These are phyloP conservation scores for Hypomyces rosellus DNA, from an alignment of 2,329 filamentous ascomycete species.

Conservation along the genomic window DNA sequence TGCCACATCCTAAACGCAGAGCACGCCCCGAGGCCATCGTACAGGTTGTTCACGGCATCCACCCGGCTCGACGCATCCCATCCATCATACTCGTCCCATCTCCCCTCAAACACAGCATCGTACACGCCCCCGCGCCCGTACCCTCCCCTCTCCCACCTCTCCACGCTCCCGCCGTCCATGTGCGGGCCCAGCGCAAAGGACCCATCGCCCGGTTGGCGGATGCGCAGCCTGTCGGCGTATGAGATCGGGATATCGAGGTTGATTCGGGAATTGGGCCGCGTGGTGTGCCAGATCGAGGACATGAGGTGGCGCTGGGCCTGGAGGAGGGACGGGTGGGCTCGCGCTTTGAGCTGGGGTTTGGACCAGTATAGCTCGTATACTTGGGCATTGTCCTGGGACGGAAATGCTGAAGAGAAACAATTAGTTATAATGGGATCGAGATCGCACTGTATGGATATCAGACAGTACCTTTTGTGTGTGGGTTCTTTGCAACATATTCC, in stretches of 20 bases:
- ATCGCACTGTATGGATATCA: neutral
- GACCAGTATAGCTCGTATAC: conserved; percentile 77
- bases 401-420: conserved; percentile 48
- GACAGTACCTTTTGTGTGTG: conserved; percentile 43
- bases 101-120: conserved; percentile 62
- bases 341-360: conserved; percentile 57
- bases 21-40: conserved; percentile 75
- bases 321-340: conserved; percentile 60
- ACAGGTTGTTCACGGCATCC: conserved; percentile 63
- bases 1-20: conserved; percentile 85
- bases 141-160: conserved; percentile 66
- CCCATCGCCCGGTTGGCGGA: conserved; percentile 63
- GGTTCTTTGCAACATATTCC: conserved; percentile 60
- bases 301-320: conserved; percentile 56
- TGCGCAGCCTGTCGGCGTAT: conserved; percentile 67
- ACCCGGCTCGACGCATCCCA: conserved; percentile 71
- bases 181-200: conserved; percentile 68
- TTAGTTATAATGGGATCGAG: neutral
- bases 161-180: conserved; percentile 66
- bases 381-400: conserved; percentile 53
- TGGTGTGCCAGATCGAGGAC: conserved; percentile 52
- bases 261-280: conserved; percentile 41
- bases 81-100: conserved; percentile 76
- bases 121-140: conserved; percentile 67
- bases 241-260: conserved; percentile 50